Base-by-base conservation (phyloP, 257 asterid species). In the Knoxia roxburghii region DNA sequence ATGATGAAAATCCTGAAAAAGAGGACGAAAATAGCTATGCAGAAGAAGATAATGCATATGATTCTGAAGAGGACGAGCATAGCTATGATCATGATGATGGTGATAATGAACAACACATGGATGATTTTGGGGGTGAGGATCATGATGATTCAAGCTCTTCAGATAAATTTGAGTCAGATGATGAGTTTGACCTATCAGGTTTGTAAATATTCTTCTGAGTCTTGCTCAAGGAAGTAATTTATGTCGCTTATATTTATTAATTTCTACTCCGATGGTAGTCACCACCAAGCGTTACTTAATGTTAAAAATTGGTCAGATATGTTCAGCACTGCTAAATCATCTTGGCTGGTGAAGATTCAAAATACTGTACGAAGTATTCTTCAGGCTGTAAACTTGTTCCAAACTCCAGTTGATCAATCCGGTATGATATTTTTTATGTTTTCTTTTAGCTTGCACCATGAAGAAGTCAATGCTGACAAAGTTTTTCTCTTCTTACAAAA, bases 301-400 rank as follows among this genome's bases (percentile, higher is more conserved):
- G 68, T 32, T 67, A 64, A 80, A 72, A 75, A 70, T 70, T 82
- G 76, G 33, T 76, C 85, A 90, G 97, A 88, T 76, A 41, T 71
- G 68, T 71, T 81, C 69, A 73, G 75, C 84, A 48, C 85, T 53
- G 67, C 82, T 72, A 74, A 84, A 76, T 80, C 89, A 33, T 86
- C 97, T 49, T 93, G 96, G 99, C 75, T 86, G 81, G 95, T 84
- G 78, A 93, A 88, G 95, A 84, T 93, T 76, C 95, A 87, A 81
- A 72, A 78, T 72, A 81, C 85, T 67, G 94, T 81, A 67, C 82
- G 78, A 76, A 81, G 70, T 75, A 76, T 90, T 77, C 77, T 93
- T 65, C 83, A 80, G 67, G 84, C 90, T 70, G 88, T 90, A 78
- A 93, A 85, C 75, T 60, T 85, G 67, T 93, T 93, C 82, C 93